Evolutionary conservation across 305 asterid species (phyloP), one percentile per base, ranked within the genome.

Genomic region (Plantago rigida): DNA sequence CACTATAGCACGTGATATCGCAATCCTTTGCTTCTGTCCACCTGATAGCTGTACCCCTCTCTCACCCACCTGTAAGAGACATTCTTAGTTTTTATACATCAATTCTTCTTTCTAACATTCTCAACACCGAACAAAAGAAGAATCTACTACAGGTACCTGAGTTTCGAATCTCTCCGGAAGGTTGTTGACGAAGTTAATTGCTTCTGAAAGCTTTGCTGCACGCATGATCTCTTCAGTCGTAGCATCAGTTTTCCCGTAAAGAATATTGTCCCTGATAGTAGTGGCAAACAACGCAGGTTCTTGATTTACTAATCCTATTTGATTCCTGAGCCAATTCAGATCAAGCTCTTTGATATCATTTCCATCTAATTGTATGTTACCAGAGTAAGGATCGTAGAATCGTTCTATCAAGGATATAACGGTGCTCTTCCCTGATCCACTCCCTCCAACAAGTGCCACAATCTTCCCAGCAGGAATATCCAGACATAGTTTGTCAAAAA

Each of bases 341-440:
- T 92, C 90, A 29, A 92, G 81, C 67, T 81, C 84, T 69, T 74
- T 75, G 63, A 82, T 78, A 77, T 89, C 70, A 50, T 39, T 64
- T 45, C 96, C 97, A 70, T 93, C 99, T 41, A 93, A 60, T 11
- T 75, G 63, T 65, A 93, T 78, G 48, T 64, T 72, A 7, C 99
- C 99, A 0, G 88, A 81, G 34, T 70, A 51, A 3, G 99, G 95
- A 50, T 86, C 96, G 22, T 92, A 92, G 76, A 92, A 89, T 13
- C 99, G 96, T 67, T 92, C 96, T 41, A 92, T 92, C 78, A 92
- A 57, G 29, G 99, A 89, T 62, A 92, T 79, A 49, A 89, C 87
- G 0, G 97, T 92, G 84, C 99, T 89, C 81, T 92, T 92, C 63
- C 99, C 97, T 0, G 96, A 92, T 29, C 99, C 99, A 65, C 99